Evolutionary conservation across 345 rosid species (phyloP).

Genomic region (Melaleuca alternifolia): DNA sequence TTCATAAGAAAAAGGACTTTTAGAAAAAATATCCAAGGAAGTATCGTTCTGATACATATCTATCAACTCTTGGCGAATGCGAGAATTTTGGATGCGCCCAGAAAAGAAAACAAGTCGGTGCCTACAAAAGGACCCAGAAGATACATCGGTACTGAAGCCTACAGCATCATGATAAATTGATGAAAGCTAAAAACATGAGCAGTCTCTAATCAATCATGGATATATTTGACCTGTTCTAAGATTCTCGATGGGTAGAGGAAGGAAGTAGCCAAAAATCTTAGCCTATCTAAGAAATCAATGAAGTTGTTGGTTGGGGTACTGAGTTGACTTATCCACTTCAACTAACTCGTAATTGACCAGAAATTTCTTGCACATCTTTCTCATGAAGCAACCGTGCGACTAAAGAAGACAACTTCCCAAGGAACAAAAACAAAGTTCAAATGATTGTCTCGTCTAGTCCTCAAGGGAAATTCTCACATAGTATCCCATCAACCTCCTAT

Average conservation of each 20-base stretch:
- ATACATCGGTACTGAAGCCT: not conserved
- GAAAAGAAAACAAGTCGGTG: slow-evolving; percentile 25
- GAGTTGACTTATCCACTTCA: not conserved
- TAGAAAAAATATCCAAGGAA: slow-evolving; percentile 15
- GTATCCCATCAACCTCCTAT: not conserved
- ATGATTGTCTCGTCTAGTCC: not conserved
- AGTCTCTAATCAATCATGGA: not conserved
- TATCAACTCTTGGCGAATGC: slow-evolving; percentile 18
- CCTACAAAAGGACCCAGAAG: slow-evolving; percentile 9
- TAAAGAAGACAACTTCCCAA: not conserved
- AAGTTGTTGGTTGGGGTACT: not conserved
- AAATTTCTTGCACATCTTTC: not conserved
- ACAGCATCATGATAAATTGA: not conserved
- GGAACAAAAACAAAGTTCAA: not conserved
- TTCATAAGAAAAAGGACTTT: slow-evolving; percentile 17
- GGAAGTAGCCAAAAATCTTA: not conserved
- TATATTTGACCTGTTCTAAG: not conserved
- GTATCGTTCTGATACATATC: slow-evolving; percentile 20
- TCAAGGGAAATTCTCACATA: not conserved
- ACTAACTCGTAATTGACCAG: not conserved
- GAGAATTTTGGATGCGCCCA: slow-evolving; percentile 27
- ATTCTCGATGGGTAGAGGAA: not conserved
- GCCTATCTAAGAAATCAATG: not conserved
- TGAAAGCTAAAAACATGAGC: not conserved
- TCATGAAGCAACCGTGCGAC: not conserved